A percentile compares a stretch with the other conserved stretches of the same genome.
Conservation (phyloP, 768 basidiomycete genomes). For the Agrocybe chaxingu region DNA sequence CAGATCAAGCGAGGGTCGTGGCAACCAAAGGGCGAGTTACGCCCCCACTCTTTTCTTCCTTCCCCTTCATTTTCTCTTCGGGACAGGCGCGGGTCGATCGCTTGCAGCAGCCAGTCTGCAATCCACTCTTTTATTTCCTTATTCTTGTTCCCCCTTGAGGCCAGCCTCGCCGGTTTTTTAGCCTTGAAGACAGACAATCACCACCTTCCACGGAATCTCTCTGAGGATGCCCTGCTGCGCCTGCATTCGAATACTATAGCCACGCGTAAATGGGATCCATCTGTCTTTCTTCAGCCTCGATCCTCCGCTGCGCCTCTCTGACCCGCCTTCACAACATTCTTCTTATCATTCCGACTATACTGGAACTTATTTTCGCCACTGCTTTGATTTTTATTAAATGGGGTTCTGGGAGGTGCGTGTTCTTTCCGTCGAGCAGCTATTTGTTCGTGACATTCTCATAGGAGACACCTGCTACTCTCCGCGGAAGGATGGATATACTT, state of each 20-base stretch:
- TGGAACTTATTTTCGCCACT: slow-evolving; percentile 61
- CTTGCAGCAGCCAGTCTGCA: slow-evolving; percentile 25
- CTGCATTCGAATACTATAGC: slow-evolving; percentile 8
- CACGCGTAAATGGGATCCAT: slow-evolving; percentile 43
- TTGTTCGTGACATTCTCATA: slow-evolving; percentile 12
- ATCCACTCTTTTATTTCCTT: slow-evolving; percentile 24
- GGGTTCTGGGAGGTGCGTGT: slow-evolving; percentile 46
- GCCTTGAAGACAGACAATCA: not conserved
- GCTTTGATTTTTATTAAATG: slow-evolving; percentile 48
- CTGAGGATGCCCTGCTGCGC: slow-evolving; percentile 15
- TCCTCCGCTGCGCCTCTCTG: slow-evolving; percentile 66
- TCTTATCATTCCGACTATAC: slow-evolving; percentile 58
- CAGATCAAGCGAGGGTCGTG: too few relatives aligned
- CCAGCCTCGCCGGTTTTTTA: not conserved
- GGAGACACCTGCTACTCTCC: slow-evolving; percentile 56
- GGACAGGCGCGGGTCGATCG: slow-evolving; percentile 18
- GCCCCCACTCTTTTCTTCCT: slow-evolving; percentile 3
- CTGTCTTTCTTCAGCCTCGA: slow-evolving; percentile 69
- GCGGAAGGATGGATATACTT: slow-evolving; percentile 64
- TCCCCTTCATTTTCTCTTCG: slow-evolving; percentile 10
- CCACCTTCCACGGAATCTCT: not conserved
- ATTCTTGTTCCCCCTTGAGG: not conserved
- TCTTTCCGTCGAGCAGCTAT: not conserved
- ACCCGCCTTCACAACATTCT: slow-evolving; percentile 40
- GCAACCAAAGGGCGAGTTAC: too few relatives aligned